These are phyloP conservation scores for Kodamaea kakaduensis DNA, from an alignment of 805 yeast species.

Conservation along the genomic window DNA sequence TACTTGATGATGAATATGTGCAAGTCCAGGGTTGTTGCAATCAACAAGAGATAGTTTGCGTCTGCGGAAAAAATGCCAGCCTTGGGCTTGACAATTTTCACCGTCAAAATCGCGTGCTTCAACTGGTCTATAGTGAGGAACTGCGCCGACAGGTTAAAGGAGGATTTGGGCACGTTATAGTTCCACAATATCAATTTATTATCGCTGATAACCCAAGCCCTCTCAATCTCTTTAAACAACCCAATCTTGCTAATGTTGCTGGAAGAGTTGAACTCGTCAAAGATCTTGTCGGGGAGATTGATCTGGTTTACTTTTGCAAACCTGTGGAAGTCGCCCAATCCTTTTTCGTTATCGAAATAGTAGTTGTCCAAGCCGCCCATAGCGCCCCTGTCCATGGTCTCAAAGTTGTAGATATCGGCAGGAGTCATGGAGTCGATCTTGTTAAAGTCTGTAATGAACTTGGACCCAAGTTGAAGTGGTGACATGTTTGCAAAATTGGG, in stretches of 20 bases:
- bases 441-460: conserved; percentile 57
- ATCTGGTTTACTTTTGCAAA: conserved; percentile 68
- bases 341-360: conserved; percentile 45
- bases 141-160: conserved; percentile 43
- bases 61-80: conserved; percentile 73
- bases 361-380: conserved; percentile 56
- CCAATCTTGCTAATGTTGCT: conserved; percentile 77
- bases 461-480: conserved; percentile 57
- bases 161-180: conserved; percentile 52
- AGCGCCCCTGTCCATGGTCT: conserved; percentile 46
- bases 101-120: conserved; percentile 70
- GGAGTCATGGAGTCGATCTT: conserved; percentile 57
- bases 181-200: conserved; percentile 85
- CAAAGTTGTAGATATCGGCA: conserved; percentile 51
- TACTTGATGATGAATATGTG: conserved; percentile 72
- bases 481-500: conserved; percentile 50
- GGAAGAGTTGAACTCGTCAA: conserved; percentile 65
- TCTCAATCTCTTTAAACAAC: conserved; percentile 68
- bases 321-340: conserved; percentile 58
- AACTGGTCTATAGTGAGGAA: conserved; percentile 81
- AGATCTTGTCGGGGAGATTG: conserved; percentile 75
- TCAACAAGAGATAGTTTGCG: conserved; percentile 66
- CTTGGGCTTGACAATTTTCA: conserved; percentile 77
- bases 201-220: conserved; percentile 85
- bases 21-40: conserved; percentile 77